A percentile compares a stretch with the other conserved stretches of the same genome.
Conservation (phyloP, 768 basidiomycete genomes). For the Leccinum broughii region DNA sequence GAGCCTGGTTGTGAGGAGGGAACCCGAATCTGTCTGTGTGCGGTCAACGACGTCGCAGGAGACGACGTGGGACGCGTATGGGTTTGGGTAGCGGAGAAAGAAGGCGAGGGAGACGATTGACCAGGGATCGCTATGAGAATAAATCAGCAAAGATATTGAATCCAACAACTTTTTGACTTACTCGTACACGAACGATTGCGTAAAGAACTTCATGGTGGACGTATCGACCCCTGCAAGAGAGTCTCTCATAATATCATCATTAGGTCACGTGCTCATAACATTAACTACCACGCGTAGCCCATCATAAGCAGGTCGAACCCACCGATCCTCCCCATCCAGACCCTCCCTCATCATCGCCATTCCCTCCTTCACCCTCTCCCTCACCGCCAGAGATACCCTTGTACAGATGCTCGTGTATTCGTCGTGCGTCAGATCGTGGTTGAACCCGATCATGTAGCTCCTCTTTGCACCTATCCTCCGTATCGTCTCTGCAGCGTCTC, state of each 20-base stretch:
- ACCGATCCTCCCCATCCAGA: constrained; percentile 43
- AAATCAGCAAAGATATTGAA: neutral
- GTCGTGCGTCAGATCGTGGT: constrained; percentile 76
- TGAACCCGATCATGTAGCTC: constrained; percentile 76
- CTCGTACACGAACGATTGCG: constrained; percentile 59
- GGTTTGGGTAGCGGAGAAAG: constrained; percentile 95
- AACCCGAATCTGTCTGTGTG: constrained; percentile 66
- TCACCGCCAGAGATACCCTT: constrained; percentile 34
- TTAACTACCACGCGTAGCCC: constrained; percentile 55
- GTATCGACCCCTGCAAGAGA: constrained; percentile 32
- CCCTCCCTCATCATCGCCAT: constrained; percentile 51
- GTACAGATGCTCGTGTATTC: constrained; percentile 70
- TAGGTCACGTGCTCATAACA: neutral
- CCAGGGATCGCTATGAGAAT: constrained; percentile 76
- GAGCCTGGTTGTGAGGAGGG: constrained; percentile 83
- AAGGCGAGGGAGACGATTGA: constrained; percentile 90
- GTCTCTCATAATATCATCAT: neutral
- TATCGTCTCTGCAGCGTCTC: constrained; percentile 56
- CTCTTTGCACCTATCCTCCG: constrained; percentile 56
- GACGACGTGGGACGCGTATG: constrained; percentile 89
- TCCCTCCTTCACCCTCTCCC: constrained; percentile 40
- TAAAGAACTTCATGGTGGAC: constrained; percentile 50
- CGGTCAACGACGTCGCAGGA: constrained; percentile 96
- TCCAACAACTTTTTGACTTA: constrained; percentile 30
- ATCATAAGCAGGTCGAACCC: constrained; percentile 76